Evolutionary conservation across 2,329 filamentous ascomycete species (phyloP), one percentile per base, ranked within the genome.

Genomic region (Eutypa lata): DNA sequence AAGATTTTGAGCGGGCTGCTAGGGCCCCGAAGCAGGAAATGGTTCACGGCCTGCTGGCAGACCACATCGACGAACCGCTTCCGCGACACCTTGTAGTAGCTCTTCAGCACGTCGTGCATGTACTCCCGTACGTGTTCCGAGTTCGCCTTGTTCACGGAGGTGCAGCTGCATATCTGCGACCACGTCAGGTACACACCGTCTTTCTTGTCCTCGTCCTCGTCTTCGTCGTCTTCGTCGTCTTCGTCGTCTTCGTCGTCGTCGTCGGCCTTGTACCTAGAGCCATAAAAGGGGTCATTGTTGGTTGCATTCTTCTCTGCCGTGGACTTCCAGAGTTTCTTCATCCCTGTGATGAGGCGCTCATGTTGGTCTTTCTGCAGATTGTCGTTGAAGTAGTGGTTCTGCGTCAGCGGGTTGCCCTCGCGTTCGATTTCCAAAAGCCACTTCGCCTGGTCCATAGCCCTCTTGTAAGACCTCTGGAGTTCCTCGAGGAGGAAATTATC

Each of bases 21-120:
- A 0, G 73, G 61, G 0, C 78, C 76, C 1, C 68, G 68, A 0
- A 88, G 66, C 0, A 89, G 71, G 53, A 74, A 74, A 60, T 83
- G 68, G 43, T 80, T 76, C 2, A 81, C 70, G 0, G 76, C 81
- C 56, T 88, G 85, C 55, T 78, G 76, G 60, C 75, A 83, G 2
- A 90, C 66, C 3, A 73, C 78, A 58, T 90, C 86, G 2, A 87
- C 76, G 53, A 90, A 87, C 0, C 84, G 77, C 60, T 81, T 80
- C 13, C 73, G 73, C 0, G 83, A 75, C 1, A 87, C 78, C 24
- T 81, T 76, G 70, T 89, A 89, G 65, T 86, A 89, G 2, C 78
- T 74, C 26, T 73, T 65, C 0, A 89, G 71, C 1, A 81, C 78
- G 53, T 88, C 79, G 51, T 87, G 81, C 4, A 89, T 77, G 10